Conservation (phyloP, 1,139 yeast genomes). For the Candida sanyaensis region DNA sequence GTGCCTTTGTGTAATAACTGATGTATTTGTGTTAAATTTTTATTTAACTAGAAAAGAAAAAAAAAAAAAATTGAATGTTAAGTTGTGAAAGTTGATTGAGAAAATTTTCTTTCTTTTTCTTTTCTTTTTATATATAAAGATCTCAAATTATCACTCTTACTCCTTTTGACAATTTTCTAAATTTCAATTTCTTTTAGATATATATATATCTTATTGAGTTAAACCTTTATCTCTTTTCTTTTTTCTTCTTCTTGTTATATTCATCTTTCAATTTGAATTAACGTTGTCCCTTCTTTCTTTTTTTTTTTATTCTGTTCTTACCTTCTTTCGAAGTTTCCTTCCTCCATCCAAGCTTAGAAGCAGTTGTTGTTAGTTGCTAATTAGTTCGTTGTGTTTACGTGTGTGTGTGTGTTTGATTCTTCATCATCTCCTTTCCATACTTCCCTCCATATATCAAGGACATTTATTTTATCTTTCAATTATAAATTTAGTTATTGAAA, state of each 20-base stretch:
- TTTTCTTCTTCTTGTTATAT: neutral
- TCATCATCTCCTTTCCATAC: neutral
- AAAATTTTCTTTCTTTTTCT: neutral
- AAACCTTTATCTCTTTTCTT: neutral
- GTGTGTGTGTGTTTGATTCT: neutral
- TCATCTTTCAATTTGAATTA: neutral
- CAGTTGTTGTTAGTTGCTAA: neutral
- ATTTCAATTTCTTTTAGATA: neutral
- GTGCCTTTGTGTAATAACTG: neutral
- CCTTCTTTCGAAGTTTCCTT: neutral
- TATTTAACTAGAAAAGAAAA: no score
- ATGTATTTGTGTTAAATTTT: neutral
- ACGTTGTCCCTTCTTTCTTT: neutral
- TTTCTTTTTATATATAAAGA: conserved; percentile 2
- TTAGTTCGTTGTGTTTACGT: neutral
- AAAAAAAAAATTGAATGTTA: no score
- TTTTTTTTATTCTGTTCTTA: neutral
- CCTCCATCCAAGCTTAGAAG: neutral
- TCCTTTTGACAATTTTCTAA: neutral
- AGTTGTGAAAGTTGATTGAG: no score
- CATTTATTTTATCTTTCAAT: neutral
- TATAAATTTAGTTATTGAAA: neutral
- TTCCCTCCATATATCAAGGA: neutral
- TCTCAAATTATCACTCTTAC: conserved; percentile 1
- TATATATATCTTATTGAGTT: neutral